Conservation (phyloP, 139 green algal species). For the Micractinium sp. region DNA sequence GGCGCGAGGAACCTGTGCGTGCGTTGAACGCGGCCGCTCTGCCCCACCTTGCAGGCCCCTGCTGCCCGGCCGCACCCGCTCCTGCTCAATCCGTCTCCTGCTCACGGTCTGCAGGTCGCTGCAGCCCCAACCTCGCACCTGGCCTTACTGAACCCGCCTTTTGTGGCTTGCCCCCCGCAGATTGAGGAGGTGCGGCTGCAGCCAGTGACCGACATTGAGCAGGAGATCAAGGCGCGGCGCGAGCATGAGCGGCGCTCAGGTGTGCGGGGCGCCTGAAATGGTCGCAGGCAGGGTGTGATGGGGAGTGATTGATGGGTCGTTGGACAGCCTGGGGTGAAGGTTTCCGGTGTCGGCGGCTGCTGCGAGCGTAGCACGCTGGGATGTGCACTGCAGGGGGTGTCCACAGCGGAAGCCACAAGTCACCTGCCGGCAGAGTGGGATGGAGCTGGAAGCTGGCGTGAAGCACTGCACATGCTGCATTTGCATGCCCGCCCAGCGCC, state of each 20-base stretch:
- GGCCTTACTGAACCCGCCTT: neutral
- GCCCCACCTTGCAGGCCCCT: neutral
- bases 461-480: too few relatives aligned
- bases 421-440: neutral
- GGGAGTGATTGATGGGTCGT: too few relatives aligned
- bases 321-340: too few relatives aligned
- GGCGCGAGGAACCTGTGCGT: too few relatives aligned
- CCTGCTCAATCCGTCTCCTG: neutral
- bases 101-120: too few relatives aligned
- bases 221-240: slow-evolving; percentile 82
- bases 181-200: slow-evolving; percentile 56
- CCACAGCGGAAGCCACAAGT: neutral
- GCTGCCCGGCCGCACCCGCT: too few relatives aligned
- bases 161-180: slow-evolving; percentile 44
- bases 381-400: too few relatives aligned
- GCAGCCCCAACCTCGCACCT: too few relatives aligned
- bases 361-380: too few relatives aligned
- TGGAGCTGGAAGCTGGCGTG: too few relatives aligned
- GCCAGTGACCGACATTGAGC: slow-evolving; percentile 81
- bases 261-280: neutral
- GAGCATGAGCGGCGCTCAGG: slow-evolving; percentile 53
- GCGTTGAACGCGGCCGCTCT: neutral
- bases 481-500: too few relatives aligned
- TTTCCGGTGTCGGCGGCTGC: too few relatives aligned
- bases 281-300: neutral